Base-by-base conservation (phyloP, 2,329 filamentous ascomycete genomes). In the Ophiostoma montium region DNA sequence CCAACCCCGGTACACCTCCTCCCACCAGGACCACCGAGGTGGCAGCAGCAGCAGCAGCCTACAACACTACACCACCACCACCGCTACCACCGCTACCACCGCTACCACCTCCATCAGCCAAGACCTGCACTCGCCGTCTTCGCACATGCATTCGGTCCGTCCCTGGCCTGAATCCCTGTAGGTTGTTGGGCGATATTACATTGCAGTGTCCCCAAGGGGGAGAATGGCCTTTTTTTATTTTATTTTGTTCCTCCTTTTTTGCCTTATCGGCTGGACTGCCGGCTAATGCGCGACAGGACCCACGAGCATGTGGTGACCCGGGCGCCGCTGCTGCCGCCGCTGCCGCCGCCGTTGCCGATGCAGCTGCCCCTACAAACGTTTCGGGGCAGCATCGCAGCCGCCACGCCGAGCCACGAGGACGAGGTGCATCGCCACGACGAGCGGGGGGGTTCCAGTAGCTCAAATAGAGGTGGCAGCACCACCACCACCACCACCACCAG, bases 151-250 rank as follows among this genome's bases (percentile, higher is more conserved):
- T 50, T 50, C 54, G 47, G 54, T 51, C 52, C 52, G 47, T 52
- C 11, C 50, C 31, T 55, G 54, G 52, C 50, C 54, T 50, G 49
- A 53, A 27, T 33, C 50, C 47, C 27, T 52, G 54, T 55, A 55
- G 49, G 54, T 55, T 48, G 47, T 47, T 44, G 50, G 43, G 43
- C 27, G 45, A 31, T 32, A 41, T 43, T 21, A 18, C 8, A 27
- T 27, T 27, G 23, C 23, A 5, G 39, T 47, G 36, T 48, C 48
- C 45, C 45, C 45, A 30, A 38, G 19, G 38, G 19, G 38, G 35
- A 42, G 35, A 47, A 27, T 27, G 23, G 23, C 15, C 13, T 13
- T 33, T 13, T 27, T 31, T 21, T 16, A n/a, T 50, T 27, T 27
- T 33, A n/a, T 15, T 35, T 44, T 38, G 30, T 13, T 23, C 16